Evolutionary conservation across 2,329 filamentous ascomycete genomes (phyloP), one percentile per base, ranked within the genome.

Genomic region (Cladosporium oxysporum): DNA sequence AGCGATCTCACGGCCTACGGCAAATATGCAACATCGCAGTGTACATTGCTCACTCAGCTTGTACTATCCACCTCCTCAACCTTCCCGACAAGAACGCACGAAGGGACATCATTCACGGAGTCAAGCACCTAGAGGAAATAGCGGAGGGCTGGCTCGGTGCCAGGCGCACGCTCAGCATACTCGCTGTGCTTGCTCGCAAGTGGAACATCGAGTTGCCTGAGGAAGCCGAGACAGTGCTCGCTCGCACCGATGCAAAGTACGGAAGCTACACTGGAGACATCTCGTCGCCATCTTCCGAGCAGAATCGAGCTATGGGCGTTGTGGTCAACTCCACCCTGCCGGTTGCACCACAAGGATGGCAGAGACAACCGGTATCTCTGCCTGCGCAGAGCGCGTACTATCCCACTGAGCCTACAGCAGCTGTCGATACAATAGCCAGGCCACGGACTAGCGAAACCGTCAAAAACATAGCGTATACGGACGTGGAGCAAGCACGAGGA

Each of bases 1-100:
- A 96, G 77, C 92, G 94, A 71, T 90, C 90, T 1, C 96, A 97
- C 77, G 92, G 94, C 11, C 81, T 98, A 14, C 88, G 92, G 5
- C 94, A 98, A 76, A 97, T 99, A 37, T 96, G 92, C 80, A 98
- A 98, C 74, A 92, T 98, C 72, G 93, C 91, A 3, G 93, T 98
- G 0, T 99, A 99, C 77, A 97, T 98, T 79, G 85, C 91, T 0
- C 94, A 98, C 77, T 95, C 92, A 5, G 93, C 95, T 33, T 97
- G 93, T 76, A 97, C 93, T 0, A 96, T 98, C 47, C 95, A 98
- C 73, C 82, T 99, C 23, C 87, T 99, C 41, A 97, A 97, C 71
- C 82, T 98, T 1, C 93, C 93, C 0, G 93, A 97, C 71, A 97
- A 95, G 80, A 95, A 91, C 33, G 92, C 95, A 5, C 90, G 88